These are phyloP conservation scores for Neurospora sp. DNA, from an alignment of 495 filamentous ascomycete species.

Conservation along the genomic window DNA sequence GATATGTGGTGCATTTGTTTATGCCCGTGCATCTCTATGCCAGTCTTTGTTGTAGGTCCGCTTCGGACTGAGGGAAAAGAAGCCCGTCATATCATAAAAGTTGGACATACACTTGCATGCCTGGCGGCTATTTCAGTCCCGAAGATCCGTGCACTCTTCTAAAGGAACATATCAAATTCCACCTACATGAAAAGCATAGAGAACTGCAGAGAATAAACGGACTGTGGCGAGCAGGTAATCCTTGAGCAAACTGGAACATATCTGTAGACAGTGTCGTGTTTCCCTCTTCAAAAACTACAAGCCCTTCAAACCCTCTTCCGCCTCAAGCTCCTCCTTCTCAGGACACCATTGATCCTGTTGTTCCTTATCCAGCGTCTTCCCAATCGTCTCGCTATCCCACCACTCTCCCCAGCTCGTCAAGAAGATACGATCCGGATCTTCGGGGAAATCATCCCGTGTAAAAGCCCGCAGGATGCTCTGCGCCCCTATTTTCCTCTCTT, in stretches of 20 bases:
- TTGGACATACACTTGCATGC: not conserved
- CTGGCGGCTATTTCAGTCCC: not conserved
- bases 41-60: too few species aligned
- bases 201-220: not conserved
- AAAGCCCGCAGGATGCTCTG: conserved; percentile 31
- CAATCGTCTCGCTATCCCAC: conserved; percentile 34
- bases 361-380: conserved; percentile 23
- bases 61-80: not conserved
- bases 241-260: not conserved
- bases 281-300: not conserved
- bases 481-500: conserved; percentile 17
- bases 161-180: not conserved
- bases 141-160: not conserved
- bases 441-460: conserved; percentile 31
- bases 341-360: conserved; percentile 37
- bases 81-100: not conserved
- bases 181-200: not conserved
- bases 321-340: conserved; percentile 32
- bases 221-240: not conserved
- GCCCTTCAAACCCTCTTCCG: conserved; percentile 21
- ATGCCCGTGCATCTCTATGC: too few species aligned
- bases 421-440: conserved; percentile 36
- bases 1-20: too few species aligned
- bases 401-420: conserved; percentile 41
- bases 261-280: not conserved